These are phyloP conservation scores for Posidonia oceanica DNA, from an alignment of 116 monocot genomes.

Conservation along the genomic window DNA sequence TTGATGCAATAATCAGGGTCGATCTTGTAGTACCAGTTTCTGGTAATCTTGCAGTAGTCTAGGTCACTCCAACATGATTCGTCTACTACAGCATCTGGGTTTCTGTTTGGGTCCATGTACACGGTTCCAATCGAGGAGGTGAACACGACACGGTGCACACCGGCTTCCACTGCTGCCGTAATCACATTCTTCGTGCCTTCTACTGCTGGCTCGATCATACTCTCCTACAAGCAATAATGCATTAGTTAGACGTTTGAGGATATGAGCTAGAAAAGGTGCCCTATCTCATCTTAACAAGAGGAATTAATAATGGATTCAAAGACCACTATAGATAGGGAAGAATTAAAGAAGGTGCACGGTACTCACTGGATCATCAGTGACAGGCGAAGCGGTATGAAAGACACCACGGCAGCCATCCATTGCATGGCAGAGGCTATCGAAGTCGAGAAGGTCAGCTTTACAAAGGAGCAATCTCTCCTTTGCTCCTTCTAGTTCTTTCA, in stretches of 20 bases:
- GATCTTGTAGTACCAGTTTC: slow-evolving; percentile 60
- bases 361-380: slow-evolving; percentile 57
- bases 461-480: slow-evolving; percentile 29
- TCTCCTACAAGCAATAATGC: slow-evolving; percentile 21
- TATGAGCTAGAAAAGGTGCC: too few relatives aligned
- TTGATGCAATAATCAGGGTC: too few relatives aligned
- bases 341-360: not conserved
- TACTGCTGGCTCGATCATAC: slow-evolving; percentile 79
- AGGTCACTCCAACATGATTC: slow-evolving; percentile 92
- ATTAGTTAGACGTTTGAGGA: too few relatives aligned
- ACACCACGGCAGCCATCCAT: slow-evolving; percentile 28
- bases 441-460: slow-evolving; percentile 35
- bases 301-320: too few relatives aligned
- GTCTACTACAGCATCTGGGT: slow-evolving; percentile 51
- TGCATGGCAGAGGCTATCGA: slow-evolving; percentile 20
- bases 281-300: not conserved
- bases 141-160: slow-evolving; percentile 72
- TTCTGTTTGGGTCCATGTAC: slow-evolving; percentile 66
- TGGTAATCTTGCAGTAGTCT: slow-evolving; percentile 67
- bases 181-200: slow-evolving; percentile 55
- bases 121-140: slow-evolving; percentile 84
- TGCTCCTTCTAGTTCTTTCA: slow-evolving; percentile 28
- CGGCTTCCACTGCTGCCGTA: slow-evolving; percentile 49
- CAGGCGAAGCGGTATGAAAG: slow-evolving; percentile 23
- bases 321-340: too few relatives aligned